Base-by-base conservation (phyloP, 768 basidiomycete species). In the Porpolomopsis calyptriformis region DNA sequence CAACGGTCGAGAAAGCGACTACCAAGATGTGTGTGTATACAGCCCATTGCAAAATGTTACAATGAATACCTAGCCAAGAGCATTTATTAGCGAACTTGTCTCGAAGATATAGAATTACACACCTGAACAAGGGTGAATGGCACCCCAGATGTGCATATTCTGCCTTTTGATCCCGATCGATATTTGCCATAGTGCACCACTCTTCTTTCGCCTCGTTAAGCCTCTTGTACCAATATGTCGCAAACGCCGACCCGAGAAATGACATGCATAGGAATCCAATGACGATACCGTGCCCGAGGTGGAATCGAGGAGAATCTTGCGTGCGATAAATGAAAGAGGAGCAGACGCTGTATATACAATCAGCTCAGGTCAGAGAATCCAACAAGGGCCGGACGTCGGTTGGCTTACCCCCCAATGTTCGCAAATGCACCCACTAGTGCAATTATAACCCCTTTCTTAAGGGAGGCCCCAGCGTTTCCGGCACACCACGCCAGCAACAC, bases 111-210 rank as follows among this genome's bases (percentile, higher is more conserved):
- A n/a, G n/a, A n/a, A n/a, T n/a, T n/a, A 41, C 42, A 43, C 26
- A 73, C 72, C 74, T 69, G 63, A 74, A 80, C 29, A 80, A 60
- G 35, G 78, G 78, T 46, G 73, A 76, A 31, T 69, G 61, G 49
- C 74, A 73, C 4, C 75, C 78, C 59, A 78, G 61, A 4, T 74
- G 58, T 29, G 55, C 60, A 52, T 72, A 78, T 34, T 74, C 66
- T 4, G 63, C 63, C 41, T 52, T 58, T 37, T 57, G 60, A 37
- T 58, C 63, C 10, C 64, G 60, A 6, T 65, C 64, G 41, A 80
- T 72, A 2, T 66, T 66, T 43, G 69, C 65, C 4, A 61, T 59
- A 4, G 57, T 57, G 50, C 77, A 79, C 9, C 59, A 51, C 9
- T 61, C 67, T 36, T 69, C 68, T 43, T 75, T 78, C 45, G 58